Percentiles rank a stretch among this genome's conserved stretches.
Conservation (phyloP, 2,329 filamentous ascomycete species). For the Zymoseptoria tritici region DNA sequence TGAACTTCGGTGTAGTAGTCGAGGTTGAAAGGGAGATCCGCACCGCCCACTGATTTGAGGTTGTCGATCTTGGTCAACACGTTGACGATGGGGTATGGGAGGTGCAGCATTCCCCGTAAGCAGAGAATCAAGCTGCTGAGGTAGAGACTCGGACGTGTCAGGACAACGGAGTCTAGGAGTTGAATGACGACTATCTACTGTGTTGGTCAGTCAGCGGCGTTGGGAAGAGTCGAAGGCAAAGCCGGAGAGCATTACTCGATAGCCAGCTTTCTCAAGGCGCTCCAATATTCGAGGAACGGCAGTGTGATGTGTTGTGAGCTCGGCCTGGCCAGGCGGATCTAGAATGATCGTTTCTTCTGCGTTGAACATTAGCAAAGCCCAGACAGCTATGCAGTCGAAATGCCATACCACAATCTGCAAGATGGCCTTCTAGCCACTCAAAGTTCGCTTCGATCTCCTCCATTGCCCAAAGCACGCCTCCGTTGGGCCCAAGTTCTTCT, state of each 20-base stretch:
- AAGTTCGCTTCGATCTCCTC: conserved; percentile 93
- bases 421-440: conserved; percentile 77
- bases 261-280: conserved; percentile 80
- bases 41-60: conserved; percentile 61
- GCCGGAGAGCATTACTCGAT: conserved; percentile 58
- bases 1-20: conserved; percentile 98
- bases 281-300: conserved; percentile 89
- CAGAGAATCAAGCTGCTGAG: conserved; percentile 89
- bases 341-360: conserved; percentile 85
- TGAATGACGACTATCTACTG: conserved; percentile 81
- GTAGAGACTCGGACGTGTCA: conserved; percentile 89
- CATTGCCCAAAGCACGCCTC: conserved; percentile 83
- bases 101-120: conserved; percentile 92
- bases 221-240: not conserved
- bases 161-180: conserved; percentile 86
- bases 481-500: conserved; percentile 85
- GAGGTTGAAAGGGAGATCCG: conserved; percentile 84
- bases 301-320: conserved; percentile 91
- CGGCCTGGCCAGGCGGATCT: conserved; percentile 94
- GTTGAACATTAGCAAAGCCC: not conserved
- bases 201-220: conserved; percentile 31
- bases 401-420: conserved; percentile 50
- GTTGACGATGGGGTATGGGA: conserved; percentile 93
- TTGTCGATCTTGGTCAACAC: conserved; percentile 98
- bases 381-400: not conserved